Conservation (phyloP, 2,329 filamentous ascomycete genomes). For the Phialocephala subalpina region DNA sequence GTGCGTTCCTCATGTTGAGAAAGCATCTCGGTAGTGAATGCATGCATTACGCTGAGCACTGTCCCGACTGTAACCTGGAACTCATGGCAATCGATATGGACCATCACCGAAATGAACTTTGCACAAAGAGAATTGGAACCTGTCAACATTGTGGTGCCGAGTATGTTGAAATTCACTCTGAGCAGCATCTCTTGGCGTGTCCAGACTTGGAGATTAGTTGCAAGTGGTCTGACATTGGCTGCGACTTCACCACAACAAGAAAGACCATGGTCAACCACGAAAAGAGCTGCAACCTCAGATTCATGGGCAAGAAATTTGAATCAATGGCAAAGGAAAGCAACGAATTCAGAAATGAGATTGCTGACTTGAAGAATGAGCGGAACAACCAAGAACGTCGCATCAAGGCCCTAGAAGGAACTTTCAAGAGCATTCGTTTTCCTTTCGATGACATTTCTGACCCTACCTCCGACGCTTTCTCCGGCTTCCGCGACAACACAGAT, state of each 20-base stretch:
- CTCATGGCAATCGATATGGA: conserved; percentile 56
- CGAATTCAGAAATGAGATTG: conserved; percentile 52
- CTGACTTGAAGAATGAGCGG: conserved; percentile 50
- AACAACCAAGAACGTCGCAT: conserved; percentile 51
- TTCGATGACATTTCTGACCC: neutral
- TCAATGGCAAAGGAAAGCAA: conserved; percentile 54
- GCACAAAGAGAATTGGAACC: conserved; percentile 45
- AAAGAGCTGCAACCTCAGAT: conserved; percentile 58
- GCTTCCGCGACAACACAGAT: conserved; percentile 36
- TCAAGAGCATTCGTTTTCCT: neutral
- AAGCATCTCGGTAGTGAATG: conserved; percentile 61
- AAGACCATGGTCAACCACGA: conserved; percentile 55
- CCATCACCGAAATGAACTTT: conserved; percentile 56
- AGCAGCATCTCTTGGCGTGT: conserved; percentile 53
- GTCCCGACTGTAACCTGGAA: conserved; percentile 59
- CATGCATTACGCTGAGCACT: conserved; percentile 59
- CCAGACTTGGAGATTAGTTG: conserved; percentile 52
- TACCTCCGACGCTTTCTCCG: conserved; percentile 29
- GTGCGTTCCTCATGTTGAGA: conserved; percentile 58
- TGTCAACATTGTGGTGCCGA: conserved; percentile 40
- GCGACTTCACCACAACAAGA: conserved; percentile 50
- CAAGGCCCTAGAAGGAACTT: conserved; percentile 42
- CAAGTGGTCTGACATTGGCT: conserved; percentile 59
- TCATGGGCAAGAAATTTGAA: conserved; percentile 57
- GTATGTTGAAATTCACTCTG: conserved; percentile 38